Conservation (phyloP, 257 asterid genomes). For the Plectranthus barbatus region DNA sequence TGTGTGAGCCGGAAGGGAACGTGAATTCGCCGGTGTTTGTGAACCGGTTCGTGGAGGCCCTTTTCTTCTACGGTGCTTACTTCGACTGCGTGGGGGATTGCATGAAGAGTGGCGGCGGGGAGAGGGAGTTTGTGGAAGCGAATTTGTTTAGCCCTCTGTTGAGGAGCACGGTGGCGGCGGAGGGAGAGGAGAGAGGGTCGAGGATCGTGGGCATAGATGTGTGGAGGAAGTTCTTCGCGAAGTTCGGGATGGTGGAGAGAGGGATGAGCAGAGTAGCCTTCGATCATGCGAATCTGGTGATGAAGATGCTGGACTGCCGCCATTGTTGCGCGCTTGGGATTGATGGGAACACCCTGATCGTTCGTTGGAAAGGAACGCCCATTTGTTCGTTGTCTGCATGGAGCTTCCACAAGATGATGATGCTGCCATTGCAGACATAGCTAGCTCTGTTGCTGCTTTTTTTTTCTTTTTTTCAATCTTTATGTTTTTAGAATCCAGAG, state of each 20-base stretch:
- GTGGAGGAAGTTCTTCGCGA: constrained; percentile 34
- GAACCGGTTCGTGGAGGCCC: constrained; percentile 36
- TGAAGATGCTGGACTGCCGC: constrained; percentile 14
- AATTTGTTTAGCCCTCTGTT: constrained; percentile 16
- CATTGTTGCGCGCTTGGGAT: constrained; percentile 26
- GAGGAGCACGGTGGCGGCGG: constrained; percentile 26
- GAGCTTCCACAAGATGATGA: constrained; percentile 3
- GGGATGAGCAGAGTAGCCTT: constrained; percentile 24
- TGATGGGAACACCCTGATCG: constrained; percentile 22
- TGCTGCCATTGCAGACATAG: background rate
- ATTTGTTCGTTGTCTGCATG: constrained; percentile 34
- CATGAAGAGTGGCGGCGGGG: constrained; percentile 15
- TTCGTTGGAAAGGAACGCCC: constrained; percentile 45
- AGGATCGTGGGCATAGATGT: constrained; percentile 23
- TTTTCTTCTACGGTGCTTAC: constrained; percentile 30
- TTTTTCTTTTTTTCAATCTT: no score
- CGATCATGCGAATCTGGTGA: constrained; percentile 25
- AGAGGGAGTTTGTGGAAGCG: constrained; percentile 19
- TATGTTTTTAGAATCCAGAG: no score
- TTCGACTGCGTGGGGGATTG: background rate
- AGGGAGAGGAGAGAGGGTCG: constrained; percentile 29
- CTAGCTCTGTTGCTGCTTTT: background rate
- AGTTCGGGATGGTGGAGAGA: constrained; percentile 26
- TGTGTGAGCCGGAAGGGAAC: constrained; percentile 36
- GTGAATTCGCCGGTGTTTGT: constrained; percentile 33